Percentiles rank a stretch among this genome's conserved stretches.
Evolutionary conservation across 768 basidiomycete genomes (phyloP).

Genomic region (Leccinum subgranulosum): DNA sequence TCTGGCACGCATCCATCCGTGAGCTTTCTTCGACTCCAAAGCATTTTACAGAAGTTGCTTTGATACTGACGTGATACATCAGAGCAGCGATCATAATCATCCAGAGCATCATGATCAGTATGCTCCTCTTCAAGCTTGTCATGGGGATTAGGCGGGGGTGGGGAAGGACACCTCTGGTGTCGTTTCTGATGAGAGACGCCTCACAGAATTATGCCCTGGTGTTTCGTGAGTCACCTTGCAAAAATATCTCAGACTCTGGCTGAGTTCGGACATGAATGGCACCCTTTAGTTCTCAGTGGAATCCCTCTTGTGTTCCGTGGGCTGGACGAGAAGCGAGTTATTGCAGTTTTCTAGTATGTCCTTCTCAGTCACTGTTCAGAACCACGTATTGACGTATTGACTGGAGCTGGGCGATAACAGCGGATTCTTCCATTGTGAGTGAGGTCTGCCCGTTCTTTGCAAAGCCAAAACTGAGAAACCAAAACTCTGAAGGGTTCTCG

Average conservation of each 20-base stretch:
- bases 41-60: background rate
- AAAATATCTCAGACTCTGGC: background rate
- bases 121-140: constrained; percentile 38
- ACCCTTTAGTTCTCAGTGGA: constrained; percentile 1
- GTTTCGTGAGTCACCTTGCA: constrained; percentile 31
- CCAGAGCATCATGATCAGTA: constrained; percentile 39
- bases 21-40: constrained; percentile 17
- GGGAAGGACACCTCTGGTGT: constrained; percentile 40
- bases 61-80: background rate
- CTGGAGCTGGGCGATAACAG: constrained; percentile 15
- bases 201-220: constrained; percentile 41
- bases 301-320: background rate
- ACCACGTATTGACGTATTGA: background rate
- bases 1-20: background rate
- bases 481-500: constrained; percentile 15
- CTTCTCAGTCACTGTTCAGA: background rate
- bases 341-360: constrained; percentile 6
- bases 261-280: background rate
- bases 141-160: constrained; percentile 34
- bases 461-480: no score
- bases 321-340: constrained; percentile 1
- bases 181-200: constrained; percentile 44
- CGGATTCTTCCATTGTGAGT: constrained; percentile 18
- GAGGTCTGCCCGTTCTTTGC: background rate
- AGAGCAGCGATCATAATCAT: constrained; percentile 22